Base-by-base conservation (phyloP, 176 grass and related monocot genomes). In the Microstegium vimineum region DNA sequence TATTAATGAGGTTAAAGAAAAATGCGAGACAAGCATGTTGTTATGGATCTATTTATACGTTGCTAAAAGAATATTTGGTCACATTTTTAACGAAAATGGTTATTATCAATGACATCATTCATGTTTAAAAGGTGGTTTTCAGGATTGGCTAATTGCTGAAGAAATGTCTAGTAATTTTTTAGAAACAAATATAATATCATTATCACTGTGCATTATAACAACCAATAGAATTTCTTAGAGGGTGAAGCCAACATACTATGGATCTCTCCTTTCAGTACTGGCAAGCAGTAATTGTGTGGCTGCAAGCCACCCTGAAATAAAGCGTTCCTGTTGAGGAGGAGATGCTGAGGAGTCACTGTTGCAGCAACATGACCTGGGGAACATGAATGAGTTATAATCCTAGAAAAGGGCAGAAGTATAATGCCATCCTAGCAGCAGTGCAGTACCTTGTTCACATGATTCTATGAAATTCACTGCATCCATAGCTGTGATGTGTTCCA, bases 241-340 rank as follows among this genome's bases (percentile, higher is more conserved):
- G 66, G 51, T 31, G 67, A 47, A 15, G 38, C 60, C 40, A 40
- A 75, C 92, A 57, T 97, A 94, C 94, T 94, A 70, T 94, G 90
- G 76, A 69, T 94, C 86, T 97, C 95, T 86, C 92, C 85, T 90
- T 97, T 97, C 36, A 97, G 74, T 66, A 92, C 75, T 25, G 95
- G 95, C 71, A 97, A 85, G 85, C 95, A 97, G 66, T 92, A 97
- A 81, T 87, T 92, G 86, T 97, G 95, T 70, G 92, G 90, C 57
- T 97, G 92, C 52, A 97, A 76, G 69, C 92, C 95, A 85, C 95
- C 95, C 81, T 94, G 85, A 89, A 97, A 94, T 66, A 98, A 85
- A 49, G 95, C 87, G 75, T 98, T 98, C 84, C 95, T 91, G 9
- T 94, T 98, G 45, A 98, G 86, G 65, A 94, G 86, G 62, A 98